Percentiles rank a stretch among this genome's conserved stretches.
Conservation (phyloP, 129 eudicot species). For the Artemisia argyi region DNA sequence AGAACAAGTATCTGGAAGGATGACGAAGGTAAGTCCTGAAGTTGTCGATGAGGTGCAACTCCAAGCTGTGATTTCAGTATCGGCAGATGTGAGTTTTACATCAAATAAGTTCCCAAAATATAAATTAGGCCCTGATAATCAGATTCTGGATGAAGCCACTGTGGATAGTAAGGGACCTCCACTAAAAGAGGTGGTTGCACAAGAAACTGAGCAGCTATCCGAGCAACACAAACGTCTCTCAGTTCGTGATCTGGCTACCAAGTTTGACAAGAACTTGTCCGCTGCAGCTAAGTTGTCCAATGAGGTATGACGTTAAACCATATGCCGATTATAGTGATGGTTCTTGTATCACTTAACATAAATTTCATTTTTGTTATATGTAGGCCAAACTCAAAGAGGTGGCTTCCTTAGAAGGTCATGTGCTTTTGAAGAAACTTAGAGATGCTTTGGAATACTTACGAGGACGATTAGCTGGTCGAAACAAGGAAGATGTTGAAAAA, state of each 20-base stretch:
- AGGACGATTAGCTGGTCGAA: constrained; percentile 77
- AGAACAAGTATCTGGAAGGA: constrained; percentile 34
- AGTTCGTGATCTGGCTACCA: constrained; percentile 91
- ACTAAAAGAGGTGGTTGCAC: constrained; percentile 77
- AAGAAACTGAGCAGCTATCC: constrained; percentile 69
- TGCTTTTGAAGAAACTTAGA: constrained; percentile 92
- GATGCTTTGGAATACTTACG: constrained; percentile 87
- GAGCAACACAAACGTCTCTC: constrained; percentile 95
- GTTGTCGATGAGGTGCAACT: constrained; percentile 50
- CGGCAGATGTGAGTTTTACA: constrained; percentile 82
- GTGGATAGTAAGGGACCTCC: constrained; percentile 69
- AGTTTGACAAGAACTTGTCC: constrained; percentile 92
- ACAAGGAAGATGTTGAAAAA: constrained; percentile 86
- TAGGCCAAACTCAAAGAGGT: constrained; percentile 93
- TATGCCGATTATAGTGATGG: background rate
- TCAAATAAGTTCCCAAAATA: constrained; percentile 78
- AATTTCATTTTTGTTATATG: constrained; percentile 12
- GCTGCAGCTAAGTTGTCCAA: constrained; percentile 86
- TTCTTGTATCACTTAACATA: constrained; percentile 3
- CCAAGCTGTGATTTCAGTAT: constrained; percentile 59
- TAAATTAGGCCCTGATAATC: constrained; percentile 81
- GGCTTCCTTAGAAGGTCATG: constrained; percentile 96
- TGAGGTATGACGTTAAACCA: constrained; percentile 48
- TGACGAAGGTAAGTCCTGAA: constrained; percentile 96
- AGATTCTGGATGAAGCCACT: constrained; percentile 76